Evolutionary conservation across 192 early-diverging fungal species (phyloP).

Genomic region (Entomortierella chlamydospora): DNA sequence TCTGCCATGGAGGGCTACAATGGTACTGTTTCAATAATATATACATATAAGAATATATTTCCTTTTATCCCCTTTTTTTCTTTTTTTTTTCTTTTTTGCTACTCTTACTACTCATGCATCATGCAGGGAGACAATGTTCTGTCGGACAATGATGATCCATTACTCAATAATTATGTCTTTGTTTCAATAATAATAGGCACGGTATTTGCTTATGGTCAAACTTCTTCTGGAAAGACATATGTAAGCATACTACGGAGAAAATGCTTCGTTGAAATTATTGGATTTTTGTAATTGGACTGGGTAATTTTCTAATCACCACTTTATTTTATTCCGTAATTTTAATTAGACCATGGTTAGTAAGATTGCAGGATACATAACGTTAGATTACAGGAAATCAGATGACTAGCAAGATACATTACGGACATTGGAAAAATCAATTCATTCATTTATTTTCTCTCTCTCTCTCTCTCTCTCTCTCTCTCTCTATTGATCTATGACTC

Average conservation of each 20-base stretch:
- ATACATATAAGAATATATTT: neutral
- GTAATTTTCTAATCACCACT: neutral
- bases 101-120: too few relatives aligned
- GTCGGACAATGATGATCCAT: too few relatives aligned
- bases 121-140: too few relatives aligned
- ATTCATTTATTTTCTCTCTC: too few relatives aligned
- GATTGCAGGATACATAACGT: neutral
- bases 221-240: slow-evolving; percentile 94
- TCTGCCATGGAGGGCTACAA: slow-evolving; percentile 92
- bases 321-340: slow-evolving; percentile 3
- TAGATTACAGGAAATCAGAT: too few relatives aligned
- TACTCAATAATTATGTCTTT: neutral
- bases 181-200: slow-evolving; percentile 66
- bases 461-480: neutral
- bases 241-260: too few relatives aligned
- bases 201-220: slow-evolving; percentile 99
- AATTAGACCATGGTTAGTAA: slow-evolving; percentile 63
- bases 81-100: too few relatives aligned
- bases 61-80: neutral
- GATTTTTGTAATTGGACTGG: neutral
- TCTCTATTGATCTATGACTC: neutral
- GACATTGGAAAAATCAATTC: too few relatives aligned
- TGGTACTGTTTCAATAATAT: slow-evolving; percentile 59
- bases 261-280: neutral
- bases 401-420: too few relatives aligned